Percentiles rank a stretch among this genome's conserved stretches.
phyloP scores from a whole-genome alignment of 192 early-diverging fungal genomes.

The Coemansia reversa region DNA sequence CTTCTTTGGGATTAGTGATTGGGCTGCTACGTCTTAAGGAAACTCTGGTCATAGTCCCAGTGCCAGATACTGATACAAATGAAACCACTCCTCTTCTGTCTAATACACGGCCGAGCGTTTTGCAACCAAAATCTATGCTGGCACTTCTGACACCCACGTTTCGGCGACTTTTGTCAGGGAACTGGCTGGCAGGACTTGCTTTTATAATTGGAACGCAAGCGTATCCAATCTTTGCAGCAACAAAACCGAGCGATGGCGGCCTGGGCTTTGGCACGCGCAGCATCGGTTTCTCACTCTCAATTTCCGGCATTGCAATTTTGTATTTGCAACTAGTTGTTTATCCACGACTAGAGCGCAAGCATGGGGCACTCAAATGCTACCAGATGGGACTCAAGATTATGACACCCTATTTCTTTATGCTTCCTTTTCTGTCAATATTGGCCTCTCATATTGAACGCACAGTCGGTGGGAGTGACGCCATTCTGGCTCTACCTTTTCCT shows the following conservation, averaged over 20 bases:
- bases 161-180: background rate
- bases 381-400: slow-evolving; percentile 1
- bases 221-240: slow-evolving; percentile 51
- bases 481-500: background rate
- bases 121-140: background rate
- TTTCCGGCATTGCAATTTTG: slow-evolving; percentile 44
- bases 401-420: slow-evolving; percentile 11
- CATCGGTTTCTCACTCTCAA: slow-evolving; percentile 56
- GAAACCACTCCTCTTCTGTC: background rate
- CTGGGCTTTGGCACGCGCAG: slow-evolving; percentile 53
- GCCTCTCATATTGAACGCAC: background rate
- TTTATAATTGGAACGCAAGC: slow-evolving; percentile 16
- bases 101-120: background rate
- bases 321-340: slow-evolving; percentile 56
- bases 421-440: slow-evolving; percentile 11
- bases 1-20: background rate
- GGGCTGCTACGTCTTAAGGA: background rate
- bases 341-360: slow-evolving; percentile 44
- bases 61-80: background rate
- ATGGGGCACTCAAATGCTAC: slow-evolving; percentile 27
- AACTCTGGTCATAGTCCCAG: background rate
- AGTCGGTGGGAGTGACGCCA: background rate
- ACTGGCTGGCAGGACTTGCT: background rate
- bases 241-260: slow-evolving; percentile 45
- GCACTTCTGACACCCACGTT: background rate